Evolutionary conservation across 306 rosid species (phyloP).

Genomic region (Pterocarpus santalinus): DNA sequence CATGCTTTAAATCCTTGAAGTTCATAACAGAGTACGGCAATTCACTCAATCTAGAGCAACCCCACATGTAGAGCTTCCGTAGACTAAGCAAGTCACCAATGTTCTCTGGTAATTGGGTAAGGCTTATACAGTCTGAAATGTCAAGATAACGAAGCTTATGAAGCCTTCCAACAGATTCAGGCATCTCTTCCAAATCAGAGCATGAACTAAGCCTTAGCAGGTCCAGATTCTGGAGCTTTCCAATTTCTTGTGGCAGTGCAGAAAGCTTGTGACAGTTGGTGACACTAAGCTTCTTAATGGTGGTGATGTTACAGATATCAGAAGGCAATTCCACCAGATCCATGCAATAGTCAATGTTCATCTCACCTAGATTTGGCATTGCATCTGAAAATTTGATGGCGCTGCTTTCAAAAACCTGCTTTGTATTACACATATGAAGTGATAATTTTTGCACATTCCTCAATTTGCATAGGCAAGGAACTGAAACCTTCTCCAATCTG

Average conservation of each 20-base stretch:
- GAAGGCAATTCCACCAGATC: conserved; percentile 46
- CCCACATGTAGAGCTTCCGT: conserved; percentile 40
- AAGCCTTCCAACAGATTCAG: conserved; percentile 43
- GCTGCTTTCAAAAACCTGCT: conserved; percentile 31
- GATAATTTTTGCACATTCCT: conserved; percentile 45
- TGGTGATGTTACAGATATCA: conserved; percentile 38
- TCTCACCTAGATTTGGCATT: conserved; percentile 47
- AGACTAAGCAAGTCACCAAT: conserved; percentile 46
- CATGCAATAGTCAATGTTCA: conserved; percentile 57
- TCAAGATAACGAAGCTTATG: conserved; percentile 41
- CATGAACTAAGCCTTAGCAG: conserved; percentile 53
- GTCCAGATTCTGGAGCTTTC: conserved; percentile 43
- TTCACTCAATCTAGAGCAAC: conserved; percentile 43
- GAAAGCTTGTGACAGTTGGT: conserved; percentile 54
- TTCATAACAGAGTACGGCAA: conserved; percentile 24
- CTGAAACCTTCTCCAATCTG: conserved; percentile 55
- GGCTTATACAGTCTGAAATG: conserved; percentile 48
- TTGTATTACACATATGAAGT: conserved; percentile 44
- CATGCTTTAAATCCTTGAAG: conserved; percentile 14
- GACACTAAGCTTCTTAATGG: conserved; percentile 48
- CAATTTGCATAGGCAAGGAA: conserved; percentile 38
- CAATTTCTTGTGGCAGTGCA: conserved; percentile 48
- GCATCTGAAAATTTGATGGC: conserved; percentile 39
- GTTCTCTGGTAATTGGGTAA: conserved; percentile 39
- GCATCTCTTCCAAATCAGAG: conserved; percentile 42